Evolutionary conservation across 2,329 filamentous ascomycete genomes (phyloP), one percentile per base, ranked within the genome.

Genomic region (Fusarium decemcellulare): DNA sequence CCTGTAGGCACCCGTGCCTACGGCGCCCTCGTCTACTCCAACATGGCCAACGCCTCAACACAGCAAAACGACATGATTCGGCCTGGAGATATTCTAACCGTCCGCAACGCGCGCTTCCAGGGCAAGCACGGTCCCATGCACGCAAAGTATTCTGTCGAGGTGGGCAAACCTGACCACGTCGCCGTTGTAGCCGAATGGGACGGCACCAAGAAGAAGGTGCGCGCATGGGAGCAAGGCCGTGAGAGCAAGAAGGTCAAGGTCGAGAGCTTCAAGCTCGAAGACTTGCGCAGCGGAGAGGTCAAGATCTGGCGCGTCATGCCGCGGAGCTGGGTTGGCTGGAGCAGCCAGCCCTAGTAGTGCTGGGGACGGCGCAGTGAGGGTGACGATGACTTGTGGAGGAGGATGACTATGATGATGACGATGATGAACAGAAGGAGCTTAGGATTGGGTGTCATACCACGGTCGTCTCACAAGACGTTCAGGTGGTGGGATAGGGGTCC

Each of bases 281-380:
- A 99, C 82, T 77, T 99, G 78, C 88, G 93, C 77, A 95, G 92
- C 80, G 96, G 96, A 16, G 96, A 99, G 83, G 95, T 98, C 74
- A 95, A 96, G 84, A 94, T 99, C 65, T 99, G 96, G 96, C 89
- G 96, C 61, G 92, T 98, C 47, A 97, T 98, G 89, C 93, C 93
- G 40, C 88, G 93, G 74, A 91, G 88, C 77, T 99, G 95, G 94
- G 91, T 98, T 55, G 94, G 95, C 27, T 98, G 95, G 96, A 91
- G 91, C 76, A 84, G 84, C 71, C 81, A 84, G 80, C 85, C 87
- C 73, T 89, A 88, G 84, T 80, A 72, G 74, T 73, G 75, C 68
- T 75, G 73, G 72, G 59, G 65, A 64, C 61, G 54, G 36, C 30
- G 23, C 34, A 68, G 61, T 16, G 46, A 71, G 34, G 61, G 47